These are phyloP conservation scores for Monosporascus ibericus DNA, from an alignment of 2,329 filamentous ascomycete genomes.

Conservation along the genomic window DNA sequence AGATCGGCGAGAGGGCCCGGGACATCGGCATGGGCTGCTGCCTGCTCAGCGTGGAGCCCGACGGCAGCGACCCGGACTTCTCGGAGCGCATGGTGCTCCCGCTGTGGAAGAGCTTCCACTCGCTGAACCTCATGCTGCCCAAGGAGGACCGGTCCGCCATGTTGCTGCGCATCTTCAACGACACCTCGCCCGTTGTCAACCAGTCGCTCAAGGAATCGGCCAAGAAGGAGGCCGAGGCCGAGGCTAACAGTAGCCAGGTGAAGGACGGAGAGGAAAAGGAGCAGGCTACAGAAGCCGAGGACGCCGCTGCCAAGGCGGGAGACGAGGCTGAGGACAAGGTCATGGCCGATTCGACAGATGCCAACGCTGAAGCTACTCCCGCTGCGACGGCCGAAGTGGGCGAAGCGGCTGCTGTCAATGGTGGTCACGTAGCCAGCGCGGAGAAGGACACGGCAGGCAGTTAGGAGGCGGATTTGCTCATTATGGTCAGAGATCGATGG, in stretches of 20 bases:
- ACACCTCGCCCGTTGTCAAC: constrained; percentile 78
- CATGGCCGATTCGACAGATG: neutral
- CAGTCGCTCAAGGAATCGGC: constrained; percentile 48
- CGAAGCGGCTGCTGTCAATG: constrained; percentile 5
- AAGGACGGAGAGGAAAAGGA: constrained; percentile 9
- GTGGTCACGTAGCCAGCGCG: neutral
- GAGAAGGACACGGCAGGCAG: neutral
- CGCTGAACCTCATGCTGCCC: constrained; percentile 93
- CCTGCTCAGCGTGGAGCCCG: constrained; percentile 77
- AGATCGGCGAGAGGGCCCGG: constrained; percentile 78
- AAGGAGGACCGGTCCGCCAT: constrained; percentile 95
- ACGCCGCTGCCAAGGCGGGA: constrained; percentile 1
- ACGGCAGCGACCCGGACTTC: constrained; percentile 53
- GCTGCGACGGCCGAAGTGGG: constrained; percentile 3
- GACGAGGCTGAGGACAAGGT: constrained; percentile 1
- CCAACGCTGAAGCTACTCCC: neutral
- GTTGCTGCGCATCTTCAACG: constrained; percentile 86
- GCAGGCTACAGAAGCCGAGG: constrained; percentile 1
- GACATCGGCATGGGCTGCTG: constrained; percentile 87
- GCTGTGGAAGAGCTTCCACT: constrained; percentile 88
- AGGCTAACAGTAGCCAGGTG: constrained; percentile 11
- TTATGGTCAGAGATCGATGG: too few relatives aligned
- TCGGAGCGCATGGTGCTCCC: constrained; percentile 81
- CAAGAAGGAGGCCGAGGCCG: constrained; percentile 29
- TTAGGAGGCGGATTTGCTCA: too few relatives aligned